Percentiles rank a stretch among this genome's conserved stretches.
Evolutionary conservation across 2,329 filamentous ascomycete species (phyloP).

Genomic region (Dothistroma pini): DNA sequence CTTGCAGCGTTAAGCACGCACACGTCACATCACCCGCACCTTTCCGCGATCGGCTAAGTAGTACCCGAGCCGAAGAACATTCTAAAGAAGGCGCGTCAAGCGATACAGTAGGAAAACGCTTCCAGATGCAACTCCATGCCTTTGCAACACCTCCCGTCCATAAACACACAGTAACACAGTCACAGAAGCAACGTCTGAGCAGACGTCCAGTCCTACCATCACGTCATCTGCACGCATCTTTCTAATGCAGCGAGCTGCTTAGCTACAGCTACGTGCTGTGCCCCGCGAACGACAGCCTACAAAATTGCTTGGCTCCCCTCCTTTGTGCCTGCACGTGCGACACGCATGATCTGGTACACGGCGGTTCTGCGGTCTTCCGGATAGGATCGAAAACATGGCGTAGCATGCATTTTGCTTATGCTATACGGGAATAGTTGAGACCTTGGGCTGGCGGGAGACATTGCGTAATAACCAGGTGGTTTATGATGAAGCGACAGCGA

Average conservation of each 20-base stretch:
- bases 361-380: background rate
- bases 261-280: background rate
- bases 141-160: background rate
- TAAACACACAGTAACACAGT: background rate
- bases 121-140: background rate
- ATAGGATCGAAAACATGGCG: background rate
- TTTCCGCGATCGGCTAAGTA: background rate
- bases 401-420: background rate
- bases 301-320: background rate
- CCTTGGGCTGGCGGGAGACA: too few relatives aligned
- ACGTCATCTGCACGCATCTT: conserved; percentile 6
- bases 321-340: background rate
- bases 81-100: background rate
- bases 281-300: background rate
- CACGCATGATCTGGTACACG: background rate
- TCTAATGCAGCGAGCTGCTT: background rate
- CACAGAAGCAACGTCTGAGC: conserved; percentile 4
- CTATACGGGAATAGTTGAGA: background rate
- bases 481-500: background rate
- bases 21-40: background rate
- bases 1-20: background rate
- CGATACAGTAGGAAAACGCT: background rate
- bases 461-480: too few relatives aligned
- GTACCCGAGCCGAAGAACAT: background rate
- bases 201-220: background rate